Evolutionary conservation across 306 rosid genomes (phyloP), one percentile per base, ranked within the genome.

Genomic region (Vicia villosa): DNA sequence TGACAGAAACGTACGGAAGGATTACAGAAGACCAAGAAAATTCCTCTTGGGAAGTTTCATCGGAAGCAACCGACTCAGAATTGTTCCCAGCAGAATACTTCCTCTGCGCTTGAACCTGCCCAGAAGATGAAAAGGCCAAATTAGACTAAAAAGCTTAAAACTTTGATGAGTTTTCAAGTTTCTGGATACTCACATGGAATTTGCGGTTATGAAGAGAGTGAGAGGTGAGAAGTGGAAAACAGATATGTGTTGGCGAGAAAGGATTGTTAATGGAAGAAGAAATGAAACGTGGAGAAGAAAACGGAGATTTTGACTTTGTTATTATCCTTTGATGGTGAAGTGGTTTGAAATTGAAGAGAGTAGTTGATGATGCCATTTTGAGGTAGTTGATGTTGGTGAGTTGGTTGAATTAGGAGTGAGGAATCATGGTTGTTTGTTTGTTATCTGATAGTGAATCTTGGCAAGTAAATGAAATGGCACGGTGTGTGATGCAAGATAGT

Each of bases 21-120:
- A 94, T 81, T 6, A 85, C 92, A 69, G 96, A 90, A 68, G 68
- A 22, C 98, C 89, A 90, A 51, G 95, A 81, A 69, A 82, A 90
- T 5, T 88, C 69, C 67, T 94, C 98, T 30, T 61, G 76, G 36
- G 42, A 13, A 11, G 80, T 60, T 54, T 87, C 79, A 26, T 83
- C 94, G 64, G 93, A 69, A 50, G 64, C 83, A 83, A 69, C 63
- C 76, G 89, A 74, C 66, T 82, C 79, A 1, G 84, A 64, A 63
- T 75, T 74, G 49, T 77, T 88, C 66, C 86, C 74, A 55, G 88
- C 72, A 74, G 88, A 74, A 66, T 79, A 77, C 51, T 67, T 88
- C 57, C 66, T 84, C 52, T 75, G 87, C 26, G 84, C 88, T 65
- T 81, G 85, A 77, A 80, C 91, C 98, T 90, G 75, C 80, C 66